A percentile compares a stretch with the other conserved stretches of the same genome.
phyloP scores from a whole-genome alignment of 2,329 filamentous ascomycete species.

The Sporothrix curviconia region DNA sequence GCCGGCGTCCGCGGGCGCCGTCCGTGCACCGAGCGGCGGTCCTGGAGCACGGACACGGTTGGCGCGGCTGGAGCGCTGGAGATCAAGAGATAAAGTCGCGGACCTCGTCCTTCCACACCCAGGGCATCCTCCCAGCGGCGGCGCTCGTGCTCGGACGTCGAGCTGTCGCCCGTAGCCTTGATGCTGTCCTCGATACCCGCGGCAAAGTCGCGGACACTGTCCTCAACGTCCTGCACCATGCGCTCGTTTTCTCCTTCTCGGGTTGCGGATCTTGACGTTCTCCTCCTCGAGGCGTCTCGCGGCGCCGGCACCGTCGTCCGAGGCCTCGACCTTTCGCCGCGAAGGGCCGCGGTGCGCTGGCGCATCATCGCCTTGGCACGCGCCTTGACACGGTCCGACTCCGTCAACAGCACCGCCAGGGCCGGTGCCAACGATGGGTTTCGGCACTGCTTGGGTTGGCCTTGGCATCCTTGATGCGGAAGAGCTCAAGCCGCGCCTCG shows the following conservation, averaged over 20 bases:
- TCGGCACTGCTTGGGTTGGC: slow-evolving; percentile 75
- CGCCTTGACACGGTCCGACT: slow-evolving; percentile 90
- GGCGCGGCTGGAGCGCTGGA: slow-evolving; percentile 79
- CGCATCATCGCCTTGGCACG: slow-evolving; percentile 98
- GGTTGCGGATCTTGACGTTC: slow-evolving; percentile 66
- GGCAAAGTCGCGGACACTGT: slow-evolving; percentile 85
- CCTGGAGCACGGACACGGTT: slow-evolving; percentile 60
- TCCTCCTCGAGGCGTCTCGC: slow-evolving; percentile 86
- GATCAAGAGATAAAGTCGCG: slow-evolving; percentile 96
- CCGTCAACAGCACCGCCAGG: slow-evolving; percentile 84
- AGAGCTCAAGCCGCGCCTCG: slow-evolving; percentile 84
- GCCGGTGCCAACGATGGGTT: slow-evolving; percentile 82
- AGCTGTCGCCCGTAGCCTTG: slow-evolving; percentile 70
- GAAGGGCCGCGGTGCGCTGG: slow-evolving; percentile 85
- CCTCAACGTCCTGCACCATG: slow-evolving; percentile 95
- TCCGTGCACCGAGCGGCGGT: slow-evolving; percentile 41
- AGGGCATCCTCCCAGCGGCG: slow-evolving; percentile 93
- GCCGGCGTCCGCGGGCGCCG: neutral
- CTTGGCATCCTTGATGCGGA: slow-evolving; percentile 89
- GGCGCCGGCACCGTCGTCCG: slow-evolving; percentile 67
- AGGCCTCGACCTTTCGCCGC: slow-evolving; percentile 66
- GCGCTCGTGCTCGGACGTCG: slow-evolving; percentile 78
- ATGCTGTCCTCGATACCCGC: slow-evolving; percentile 78
- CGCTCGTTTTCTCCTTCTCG: slow-evolving; percentile 95
- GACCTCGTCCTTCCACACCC: slow-evolving; percentile 91